phyloP scores from a whole-genome alignment of 2,329 filamentous ascomycete species.

The Colletotrichum scovillei region DNA sequence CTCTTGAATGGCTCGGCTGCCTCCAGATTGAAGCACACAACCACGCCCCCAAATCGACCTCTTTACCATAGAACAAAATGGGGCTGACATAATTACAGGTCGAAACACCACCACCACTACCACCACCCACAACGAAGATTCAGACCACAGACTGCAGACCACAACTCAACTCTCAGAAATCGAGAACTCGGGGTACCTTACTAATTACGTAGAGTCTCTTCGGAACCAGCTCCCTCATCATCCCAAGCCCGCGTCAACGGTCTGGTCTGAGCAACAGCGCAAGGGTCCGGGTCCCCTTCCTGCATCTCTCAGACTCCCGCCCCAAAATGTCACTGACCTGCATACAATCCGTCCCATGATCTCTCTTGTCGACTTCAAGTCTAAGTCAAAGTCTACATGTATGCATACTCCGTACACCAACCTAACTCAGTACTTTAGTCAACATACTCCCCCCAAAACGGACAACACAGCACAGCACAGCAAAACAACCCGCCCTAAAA shows the following conservation, averaged over 20 bases:
- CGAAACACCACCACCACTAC: not conserved
- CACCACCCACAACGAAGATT: not conserved
- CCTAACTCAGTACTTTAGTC: not conserved
- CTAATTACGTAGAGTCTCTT: not conserved
- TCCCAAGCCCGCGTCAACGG: not conserved
- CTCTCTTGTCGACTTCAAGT: slow-evolving; percentile 16
- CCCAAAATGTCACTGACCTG: not conserved
- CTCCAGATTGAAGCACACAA: not conserved
- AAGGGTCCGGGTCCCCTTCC: not conserved
- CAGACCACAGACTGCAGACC: not conserved
- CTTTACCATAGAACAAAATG: slow-evolving; percentile 1
- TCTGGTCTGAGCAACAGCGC: slow-evolving; percentile 4
- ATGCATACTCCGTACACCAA: not conserved
- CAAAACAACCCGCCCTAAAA: not conserved
- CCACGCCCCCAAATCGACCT: not conserved
- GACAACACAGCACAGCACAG: not conserved
- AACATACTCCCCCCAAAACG: not conserved
- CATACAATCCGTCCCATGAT: slow-evolving; percentile 20
- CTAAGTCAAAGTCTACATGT: not conserved
- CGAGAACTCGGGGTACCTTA: not conserved
- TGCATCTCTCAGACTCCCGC: slow-evolving; percentile 6
- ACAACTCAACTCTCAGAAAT: not conserved
- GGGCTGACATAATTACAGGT: not conserved
- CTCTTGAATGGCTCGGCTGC: not conserved
- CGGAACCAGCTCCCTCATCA: slow-evolving; percentile 8